Conservation (phyloP, 495 filamentous ascomycete species). For the Lophiotrema nucula region DNA sequence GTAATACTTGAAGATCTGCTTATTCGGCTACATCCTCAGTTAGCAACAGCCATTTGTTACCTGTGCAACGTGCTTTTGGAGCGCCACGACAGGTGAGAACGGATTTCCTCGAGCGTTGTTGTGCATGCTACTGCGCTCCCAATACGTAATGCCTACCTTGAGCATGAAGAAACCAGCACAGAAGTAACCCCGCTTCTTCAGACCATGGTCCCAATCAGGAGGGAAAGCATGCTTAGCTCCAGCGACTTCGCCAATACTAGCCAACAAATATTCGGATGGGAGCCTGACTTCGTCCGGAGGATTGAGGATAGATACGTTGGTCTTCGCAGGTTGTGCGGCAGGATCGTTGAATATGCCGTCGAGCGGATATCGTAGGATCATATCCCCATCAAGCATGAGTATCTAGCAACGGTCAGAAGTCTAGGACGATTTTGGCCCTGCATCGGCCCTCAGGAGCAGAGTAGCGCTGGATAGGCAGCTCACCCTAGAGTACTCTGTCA, state of each 20-base stretch:
- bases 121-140: no score
- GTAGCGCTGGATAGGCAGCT: not conserved
- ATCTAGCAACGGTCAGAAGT: slow-evolving; percentile 15
- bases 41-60: no score
- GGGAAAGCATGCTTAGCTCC: slow-evolving; percentile 14
- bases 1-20: slow-evolving; percentile 29
- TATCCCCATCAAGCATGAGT: slow-evolving; percentile 33
- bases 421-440: no score
- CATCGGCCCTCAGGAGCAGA: no score
- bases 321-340: slow-evolving; percentile 1
- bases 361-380: slow-evolving; percentile 21
- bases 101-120: no score
- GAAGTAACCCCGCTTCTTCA: slow-evolving; percentile 23
- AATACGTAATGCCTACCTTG: no score
- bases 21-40: no score
- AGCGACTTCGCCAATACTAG: slow-evolving; percentile 14
- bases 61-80: no score
- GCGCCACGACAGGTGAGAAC: no score
- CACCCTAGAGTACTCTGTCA: slow-evolving; percentile 26
- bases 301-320: not conserved
- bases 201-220: slow-evolving; percentile 3
- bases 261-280: slow-evolving; percentile 23
- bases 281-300: slow-evolving; percentile 2
- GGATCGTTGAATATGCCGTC: slow-evolving; percentile 34
- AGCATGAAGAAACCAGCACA: slow-evolving; percentile 35